Conservation (phyloP, 176 grass and related monocot genomes). For the Carex kokanica region DNA sequence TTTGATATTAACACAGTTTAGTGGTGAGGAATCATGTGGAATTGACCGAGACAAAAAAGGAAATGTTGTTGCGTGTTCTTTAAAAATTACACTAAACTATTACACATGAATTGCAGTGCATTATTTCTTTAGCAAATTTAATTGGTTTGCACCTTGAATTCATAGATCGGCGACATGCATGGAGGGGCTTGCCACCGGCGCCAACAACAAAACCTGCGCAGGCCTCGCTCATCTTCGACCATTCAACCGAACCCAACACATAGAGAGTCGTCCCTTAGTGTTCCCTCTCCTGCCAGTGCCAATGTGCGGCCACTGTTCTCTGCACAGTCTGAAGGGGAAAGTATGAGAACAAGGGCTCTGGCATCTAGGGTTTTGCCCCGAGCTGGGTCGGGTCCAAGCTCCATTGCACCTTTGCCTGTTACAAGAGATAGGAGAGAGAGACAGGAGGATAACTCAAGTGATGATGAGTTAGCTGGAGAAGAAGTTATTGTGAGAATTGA, state of each 20-base stretch:
- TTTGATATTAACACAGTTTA: neutral
- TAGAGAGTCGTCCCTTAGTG: conserved; percentile 53
- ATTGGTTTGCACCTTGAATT: neutral
- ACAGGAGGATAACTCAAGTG: conserved; percentile 45
- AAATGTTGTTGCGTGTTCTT: neutral
- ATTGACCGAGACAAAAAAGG: neutral
- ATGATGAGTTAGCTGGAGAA: conserved; percentile 58
- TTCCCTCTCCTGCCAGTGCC: conserved; percentile 36
- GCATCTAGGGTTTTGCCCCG: conserved; percentile 6
- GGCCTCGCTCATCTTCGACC: neutral
- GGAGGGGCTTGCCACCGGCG: conserved; percentile 7
- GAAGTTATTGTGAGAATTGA: conserved; percentile 83
- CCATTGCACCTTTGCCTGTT: conserved; percentile 15
- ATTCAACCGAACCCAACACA: conserved; percentile 30
- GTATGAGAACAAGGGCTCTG: conserved; percentile 22
- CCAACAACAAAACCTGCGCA: neutral
- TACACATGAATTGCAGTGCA: neutral
- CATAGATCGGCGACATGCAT: conserved; percentile 45
- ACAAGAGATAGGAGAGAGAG: neutral
- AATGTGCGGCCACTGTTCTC: conserved; percentile 41
- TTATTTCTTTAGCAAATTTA: conserved; percentile 6
- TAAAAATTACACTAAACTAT: neutral
- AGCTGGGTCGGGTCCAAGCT: neutral
- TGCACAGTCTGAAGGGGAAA: conserved; percentile 60
- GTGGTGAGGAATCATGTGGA: neutral